phyloP scores from a whole-genome alignment of 257 asterid species.

The Solanum acaule region DNA sequence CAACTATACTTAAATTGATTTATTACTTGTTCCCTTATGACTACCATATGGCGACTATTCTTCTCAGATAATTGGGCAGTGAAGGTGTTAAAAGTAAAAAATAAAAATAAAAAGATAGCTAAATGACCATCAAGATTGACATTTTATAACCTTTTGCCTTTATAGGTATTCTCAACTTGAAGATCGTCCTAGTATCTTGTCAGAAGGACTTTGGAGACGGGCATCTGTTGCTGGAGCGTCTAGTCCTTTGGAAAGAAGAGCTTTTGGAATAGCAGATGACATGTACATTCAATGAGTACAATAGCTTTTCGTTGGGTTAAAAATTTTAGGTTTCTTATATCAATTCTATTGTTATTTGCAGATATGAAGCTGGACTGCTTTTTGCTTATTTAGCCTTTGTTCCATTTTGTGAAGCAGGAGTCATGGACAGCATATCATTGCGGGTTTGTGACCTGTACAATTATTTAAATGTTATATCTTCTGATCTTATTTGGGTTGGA shows the following conservation, averaged over 20 bases:
- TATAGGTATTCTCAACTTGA: conserved; percentile 59
- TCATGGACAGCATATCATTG: conserved; percentile 72
- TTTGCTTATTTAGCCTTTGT: conserved; percentile 66
- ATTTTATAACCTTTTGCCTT: not conserved
- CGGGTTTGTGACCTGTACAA: conserved; percentile 34
- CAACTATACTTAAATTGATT: not conserved
- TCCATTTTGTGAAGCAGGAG: conserved; percentile 87
- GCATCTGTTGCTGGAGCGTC: conserved; percentile 75
- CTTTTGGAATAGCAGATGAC: conserved; percentile 94
- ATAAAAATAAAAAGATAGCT: not conserved
- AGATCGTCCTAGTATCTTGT: conserved; percentile 33
- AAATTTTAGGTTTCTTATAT: not conserved
- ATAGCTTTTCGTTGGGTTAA: not conserved
- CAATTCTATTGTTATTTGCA: conserved; percentile 18
- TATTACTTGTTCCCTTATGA: not conserved
- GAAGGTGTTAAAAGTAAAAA: not conserved
- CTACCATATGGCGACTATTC: not conserved
- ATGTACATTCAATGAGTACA: conserved; percentile 30
- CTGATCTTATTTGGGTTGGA: not conserved
- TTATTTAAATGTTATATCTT: not conserved
- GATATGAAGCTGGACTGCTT: conserved; percentile 96
- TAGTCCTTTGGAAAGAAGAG: conserved; percentile 68
- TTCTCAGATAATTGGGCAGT: not conserved
- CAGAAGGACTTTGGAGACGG: conserved; percentile 87
- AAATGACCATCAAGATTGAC: not conserved